A percentile compares a stretch with the other conserved stretches of the same genome.
Evolutionary conservation across 2,329 filamentous ascomycete genomes (phyloP).

Genomic region (Fusarium multiceps): DNA sequence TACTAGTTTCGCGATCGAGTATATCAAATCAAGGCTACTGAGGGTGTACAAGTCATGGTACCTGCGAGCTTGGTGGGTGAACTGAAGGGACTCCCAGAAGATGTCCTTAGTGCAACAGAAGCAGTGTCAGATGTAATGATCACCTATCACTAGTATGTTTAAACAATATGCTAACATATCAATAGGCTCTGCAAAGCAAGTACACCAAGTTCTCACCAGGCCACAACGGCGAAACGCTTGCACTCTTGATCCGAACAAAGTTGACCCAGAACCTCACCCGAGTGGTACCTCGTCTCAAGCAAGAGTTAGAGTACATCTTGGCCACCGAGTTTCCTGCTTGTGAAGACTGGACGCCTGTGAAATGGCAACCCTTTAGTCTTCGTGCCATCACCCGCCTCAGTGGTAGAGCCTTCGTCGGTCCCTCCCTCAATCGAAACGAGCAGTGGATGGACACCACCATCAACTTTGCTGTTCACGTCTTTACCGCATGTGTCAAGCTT

Average conservation of each 20-base stretch:
- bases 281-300: conserved; percentile 59
- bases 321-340: conserved; percentile 62
- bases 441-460: conserved; percentile 65
- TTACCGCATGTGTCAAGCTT: conserved; percentile 61
- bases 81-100: conserved; percentile 61
- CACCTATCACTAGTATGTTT: background rate
- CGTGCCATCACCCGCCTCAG: conserved; percentile 64
- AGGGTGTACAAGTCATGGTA: conserved; percentile 61
- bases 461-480: conserved; percentile 62
- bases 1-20: conserved; percentile 60
- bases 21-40: conserved; percentile 64
- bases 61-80: conserved; percentile 59
- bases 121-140: conserved; percentile 59
- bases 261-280: conserved; percentile 60
- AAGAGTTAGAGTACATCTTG: conserved; percentile 60
- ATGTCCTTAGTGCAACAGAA: conserved; percentile 60
- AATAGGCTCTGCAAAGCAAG: conserved; percentile 61
- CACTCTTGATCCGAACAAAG: conserved; percentile 58
- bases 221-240: conserved; percentile 58
- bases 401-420: conserved; percentile 64
- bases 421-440: conserved; percentile 61
- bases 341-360: conserved; percentile 66
- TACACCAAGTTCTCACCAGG: conserved; percentile 63
- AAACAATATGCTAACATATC: conserved; percentile 2
- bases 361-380: conserved; percentile 64